Evolutionary conservation across 345 rosid genomes (phyloP).

Genomic region (Reutealis trisperma): DNA sequence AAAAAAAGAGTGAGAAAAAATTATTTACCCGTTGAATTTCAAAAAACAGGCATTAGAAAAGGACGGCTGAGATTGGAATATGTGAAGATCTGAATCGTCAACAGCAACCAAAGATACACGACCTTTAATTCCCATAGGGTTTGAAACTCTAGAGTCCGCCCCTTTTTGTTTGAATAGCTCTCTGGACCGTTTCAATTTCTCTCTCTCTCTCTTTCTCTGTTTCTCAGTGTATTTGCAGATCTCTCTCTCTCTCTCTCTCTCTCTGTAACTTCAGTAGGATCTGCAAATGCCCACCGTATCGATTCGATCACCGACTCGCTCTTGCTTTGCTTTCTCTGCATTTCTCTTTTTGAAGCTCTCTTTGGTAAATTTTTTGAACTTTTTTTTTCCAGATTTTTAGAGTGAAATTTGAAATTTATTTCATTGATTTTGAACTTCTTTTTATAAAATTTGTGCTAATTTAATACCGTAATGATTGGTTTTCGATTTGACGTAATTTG

Average conservation of each 20-base stretch:
- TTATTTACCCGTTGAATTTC: slow-evolving; percentile 56
- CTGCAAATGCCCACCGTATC: slow-evolving; percentile 43
- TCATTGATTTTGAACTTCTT: slow-evolving; percentile 19
- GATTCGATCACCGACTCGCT: slow-evolving; percentile 12
- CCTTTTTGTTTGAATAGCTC: slow-evolving; percentile 55
- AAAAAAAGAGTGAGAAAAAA: no score
- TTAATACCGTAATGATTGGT: neutral
- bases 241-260: slow-evolving; percentile 1
- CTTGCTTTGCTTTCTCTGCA: slow-evolving; percentile 14
- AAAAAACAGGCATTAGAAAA: slow-evolving; percentile 29
- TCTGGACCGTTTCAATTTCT: slow-evolving; percentile 48
- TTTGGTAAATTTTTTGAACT: slow-evolving; percentile 36
- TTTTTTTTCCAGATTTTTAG: neutral
- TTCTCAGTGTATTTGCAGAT: slow-evolving; percentile 32
- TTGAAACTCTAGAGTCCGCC: slow-evolving; percentile 58
- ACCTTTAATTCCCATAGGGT: slow-evolving; percentile 44
- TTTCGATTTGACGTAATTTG: slow-evolving; percentile 3
- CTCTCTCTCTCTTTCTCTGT: slow-evolving; percentile 19
- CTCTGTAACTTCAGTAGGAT: slow-evolving; percentile 19
- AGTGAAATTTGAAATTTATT: slow-evolving; percentile 14
- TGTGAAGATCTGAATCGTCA: slow-evolving; percentile 33
- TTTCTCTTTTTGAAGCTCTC: slow-evolving; percentile 31
- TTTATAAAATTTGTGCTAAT: neutral
- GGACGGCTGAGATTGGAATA: slow-evolving; percentile 38
- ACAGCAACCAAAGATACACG: slow-evolving; percentile 26